Evolutionary conservation across 345 rosid species (phyloP).

Genomic region (Xanthoceras sorbifolium): DNA sequence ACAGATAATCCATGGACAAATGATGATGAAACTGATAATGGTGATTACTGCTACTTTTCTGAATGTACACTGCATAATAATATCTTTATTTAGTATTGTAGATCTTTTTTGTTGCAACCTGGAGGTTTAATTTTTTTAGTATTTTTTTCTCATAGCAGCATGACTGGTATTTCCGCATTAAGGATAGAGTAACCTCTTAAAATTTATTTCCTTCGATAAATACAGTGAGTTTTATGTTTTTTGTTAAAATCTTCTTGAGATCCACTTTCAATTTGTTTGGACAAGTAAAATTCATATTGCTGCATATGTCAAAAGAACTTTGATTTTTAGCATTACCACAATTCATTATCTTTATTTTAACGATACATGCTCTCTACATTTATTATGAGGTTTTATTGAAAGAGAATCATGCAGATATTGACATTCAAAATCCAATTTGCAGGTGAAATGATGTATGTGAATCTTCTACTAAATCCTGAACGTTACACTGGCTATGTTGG

Average conservation of each 20-base stretch:
- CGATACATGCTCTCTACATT: not conserved
- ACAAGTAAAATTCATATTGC: not conserved
- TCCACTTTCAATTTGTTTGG: not conserved
- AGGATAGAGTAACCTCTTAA: too few species aligned
- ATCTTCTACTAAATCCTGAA: conserved; percentile 62
- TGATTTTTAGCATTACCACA: not conserved
- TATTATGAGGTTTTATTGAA: not conserved
- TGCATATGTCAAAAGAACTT: not conserved
- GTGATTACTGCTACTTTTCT: conserved; percentile 27
- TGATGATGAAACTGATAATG: conserved; percentile 89
- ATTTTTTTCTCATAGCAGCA: not conserved
- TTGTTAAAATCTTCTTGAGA: not conserved
- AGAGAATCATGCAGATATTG: conserved; percentile 2
- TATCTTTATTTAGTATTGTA: not conserved
- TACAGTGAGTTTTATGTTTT: not conserved
- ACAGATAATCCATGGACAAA: conserved; percentile 95
- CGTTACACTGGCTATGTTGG: conserved; percentile 62
- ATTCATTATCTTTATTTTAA: not conserved
- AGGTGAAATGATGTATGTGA: conserved; percentile 66
- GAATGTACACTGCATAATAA: not conserved
- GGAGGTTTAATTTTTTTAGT: not conserved
- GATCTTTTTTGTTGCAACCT: not conserved
- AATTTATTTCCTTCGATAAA: too few species aligned
- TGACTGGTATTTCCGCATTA: not conserved
- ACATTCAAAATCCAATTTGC: conserved; percentile 13